Base-by-base conservation (phyloP, 2,329 filamentous ascomycete genomes). In the Diaporthe eres region DNA sequence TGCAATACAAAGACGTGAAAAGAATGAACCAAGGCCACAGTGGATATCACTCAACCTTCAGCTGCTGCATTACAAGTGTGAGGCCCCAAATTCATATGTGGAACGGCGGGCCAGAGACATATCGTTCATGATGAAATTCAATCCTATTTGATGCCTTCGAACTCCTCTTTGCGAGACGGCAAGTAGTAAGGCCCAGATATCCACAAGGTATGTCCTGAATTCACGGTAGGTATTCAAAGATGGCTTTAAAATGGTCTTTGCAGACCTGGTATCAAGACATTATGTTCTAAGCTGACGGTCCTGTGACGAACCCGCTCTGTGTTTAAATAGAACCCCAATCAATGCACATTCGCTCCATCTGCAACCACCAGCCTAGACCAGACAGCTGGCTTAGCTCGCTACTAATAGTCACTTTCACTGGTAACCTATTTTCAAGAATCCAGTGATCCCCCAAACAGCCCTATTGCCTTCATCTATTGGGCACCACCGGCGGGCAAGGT, bases 211-310 rank as follows among this genome's bases (percentile, higher is more conserved):
- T 7, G 13, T 39, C 44, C 12, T 13, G 4, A 10, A 4, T 39
- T 4, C 10, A 22, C 13, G 4, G 22, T 13, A 28, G 9, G 22
- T 9, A 28, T 12, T 5, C 28, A 17, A 53, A 25, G 31, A 22
- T 8, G 3, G 44, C 4, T 4, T 25, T 19, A 7, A 4, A n/a
- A 25, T 51, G 63, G 63, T 51, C 63, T 25, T 53, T 22, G n/a
- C 22, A 63, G 63, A 53, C 47, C 63, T 68, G 63, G 47, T 68
- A 39, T 68, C 63, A 68, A 68, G 31, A 68, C 63, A 68, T 68
- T 68, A 68, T 53, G 44, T 39, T 68, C 63, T 68, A 42, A 68
- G 47, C 63, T 19, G 47, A n/a, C 63, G 31, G 47, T 6, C 31
- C 49, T 39, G 8, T 9, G 34, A 68, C 31, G 47, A 51, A 19